Conservation (phyloP, 2,329 filamentous ascomycete species). For the Purpureocillium takamizusanense region DNA sequence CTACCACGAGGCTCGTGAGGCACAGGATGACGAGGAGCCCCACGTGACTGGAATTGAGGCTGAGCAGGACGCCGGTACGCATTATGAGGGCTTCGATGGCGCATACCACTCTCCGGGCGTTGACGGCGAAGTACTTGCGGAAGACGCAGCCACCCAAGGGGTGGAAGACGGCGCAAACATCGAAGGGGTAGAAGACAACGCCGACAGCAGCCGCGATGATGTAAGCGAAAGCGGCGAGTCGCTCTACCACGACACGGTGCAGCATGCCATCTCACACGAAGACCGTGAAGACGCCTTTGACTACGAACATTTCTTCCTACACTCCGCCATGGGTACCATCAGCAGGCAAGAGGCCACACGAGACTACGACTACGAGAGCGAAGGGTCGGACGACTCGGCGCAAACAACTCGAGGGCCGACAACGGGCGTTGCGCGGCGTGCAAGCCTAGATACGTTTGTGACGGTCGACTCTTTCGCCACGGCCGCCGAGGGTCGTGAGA, state of each 20-base stretch:
- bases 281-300: slow-evolving; percentile 93
- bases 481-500: slow-evolving; percentile 39
- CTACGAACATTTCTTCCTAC: slow-evolving; percentile 91
- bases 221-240: slow-evolving; percentile 57
- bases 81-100: not conserved
- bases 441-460: slow-evolving; percentile 38
- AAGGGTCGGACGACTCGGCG: slow-evolving; percentile 50
- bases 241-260: slow-evolving; percentile 52
- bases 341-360: slow-evolving; percentile 27
- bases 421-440: slow-evolving; percentile 23
- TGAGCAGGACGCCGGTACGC: not conserved
- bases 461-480: slow-evolving; percentile 44
- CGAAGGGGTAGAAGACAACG: slow-evolving; percentile 13
- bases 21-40: not conserved
- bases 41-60: not conserved
- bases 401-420: slow-evolving; percentile 48
- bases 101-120: not conserved
- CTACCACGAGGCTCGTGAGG: slow-evolving; percentile 2
- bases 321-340: slow-evolving; percentile 80
- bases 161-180: not conserved
- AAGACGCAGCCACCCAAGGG: slow-evolving; percentile 1
- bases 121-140: not conserved
- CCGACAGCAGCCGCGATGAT: slow-evolving; percentile 10
- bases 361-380: slow-evolving; percentile 39
- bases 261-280: slow-evolving; percentile 68